Evolutionary conservation across 257 asterid species (phyloP), one percentile per base, ranked within the genome.

Genomic region (Mentha longifolia): DNA sequence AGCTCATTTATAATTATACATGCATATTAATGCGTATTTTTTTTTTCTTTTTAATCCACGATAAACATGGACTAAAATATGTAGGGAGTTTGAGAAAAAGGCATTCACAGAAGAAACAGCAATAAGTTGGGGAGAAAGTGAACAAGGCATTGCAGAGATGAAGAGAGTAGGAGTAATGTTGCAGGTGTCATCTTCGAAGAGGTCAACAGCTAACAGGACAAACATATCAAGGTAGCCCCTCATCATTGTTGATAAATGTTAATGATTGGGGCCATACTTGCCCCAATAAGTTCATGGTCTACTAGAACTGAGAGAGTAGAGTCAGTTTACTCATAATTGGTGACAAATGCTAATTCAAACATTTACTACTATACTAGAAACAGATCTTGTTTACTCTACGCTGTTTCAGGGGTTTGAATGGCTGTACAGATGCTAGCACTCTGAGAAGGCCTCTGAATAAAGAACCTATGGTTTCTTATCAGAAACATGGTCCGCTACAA

Each of bases 401-500:
- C 51, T 68, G 43, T 75, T 71, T 73, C 59, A 91, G 99, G 85
- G 91, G 65, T 78, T 80, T 85, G 83, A 83, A 83, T 74, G 92
- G 79, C 72, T 76, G 71, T 80, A 78, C 83, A 77, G 90, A 85
- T 43, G 81, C 83, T 42, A 82, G 65, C 72, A 71, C 79, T 78
- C 85, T 76, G 68, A 80, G 85, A 77, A 75, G 84, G 77, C 28
- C 78, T 64, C 73, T 74, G 74, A 87, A 79, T 66, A 82, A 79
- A 76, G 96, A 90, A 66, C 87, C 88, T 51, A 79, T 85, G 33
- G 77, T 84, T 76, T 87, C 86, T 79, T 88, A 78, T 78, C 96
- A 85, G 80, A 89, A 87, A 79, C 88, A 89, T 28, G 98, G 98
- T 51, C 96, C 96, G n/a, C 85, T 94, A 58, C 99, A 91, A 73